Evolutionary conservation across 805 yeast species (phyloP).

Genomic region (Yamadazyma ubonensis): DNA sequence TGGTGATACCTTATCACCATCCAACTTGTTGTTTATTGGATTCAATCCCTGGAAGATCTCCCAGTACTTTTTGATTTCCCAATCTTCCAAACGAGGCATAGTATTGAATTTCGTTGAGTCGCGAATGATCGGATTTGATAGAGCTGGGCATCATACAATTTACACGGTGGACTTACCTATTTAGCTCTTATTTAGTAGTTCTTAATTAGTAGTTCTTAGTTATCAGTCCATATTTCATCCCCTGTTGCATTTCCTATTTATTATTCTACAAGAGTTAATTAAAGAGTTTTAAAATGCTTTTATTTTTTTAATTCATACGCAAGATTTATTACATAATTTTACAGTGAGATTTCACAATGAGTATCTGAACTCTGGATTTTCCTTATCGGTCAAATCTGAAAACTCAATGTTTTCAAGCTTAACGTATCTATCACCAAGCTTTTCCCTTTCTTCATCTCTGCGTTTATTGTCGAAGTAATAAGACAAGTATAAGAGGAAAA

Average conservation of each 20-base stretch:
- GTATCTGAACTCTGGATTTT: constrained; percentile 55
- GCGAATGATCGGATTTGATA: constrained; percentile 1
- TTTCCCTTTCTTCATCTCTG: constrained; percentile 24
- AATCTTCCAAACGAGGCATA: constrained; percentile 78
- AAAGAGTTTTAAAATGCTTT: background rate
- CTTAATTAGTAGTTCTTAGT: too few species aligned
- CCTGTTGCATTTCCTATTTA: too few species aligned
- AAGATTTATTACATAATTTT: too few species aligned
- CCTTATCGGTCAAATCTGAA: constrained; percentile 52
- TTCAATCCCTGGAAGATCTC: constrained; percentile 89
- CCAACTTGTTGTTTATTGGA: constrained; percentile 75
- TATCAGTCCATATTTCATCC: too few species aligned
- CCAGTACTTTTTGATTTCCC: constrained; percentile 98
- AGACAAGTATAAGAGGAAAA: constrained; percentile 22
- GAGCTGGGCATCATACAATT: too few species aligned
- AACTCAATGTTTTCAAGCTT: constrained; percentile 41
- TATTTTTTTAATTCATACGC: too few species aligned
- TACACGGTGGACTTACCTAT: too few species aligned
- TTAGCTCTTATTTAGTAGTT: too few species aligned
- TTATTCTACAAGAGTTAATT: too few species aligned
- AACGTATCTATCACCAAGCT: constrained; percentile 16
- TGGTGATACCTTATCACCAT: constrained; percentile 81
- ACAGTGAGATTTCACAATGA: too few species aligned
- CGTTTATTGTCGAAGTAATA: constrained; percentile 35
- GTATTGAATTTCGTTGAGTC: background rate